Percentiles rank a stretch among this genome's conserved stretches.
These are phyloP conservation scores for Epichloe sylvatica DNA, from an alignment of 2,329 filamentous ascomycete species.

Conservation along the genomic window DNA sequence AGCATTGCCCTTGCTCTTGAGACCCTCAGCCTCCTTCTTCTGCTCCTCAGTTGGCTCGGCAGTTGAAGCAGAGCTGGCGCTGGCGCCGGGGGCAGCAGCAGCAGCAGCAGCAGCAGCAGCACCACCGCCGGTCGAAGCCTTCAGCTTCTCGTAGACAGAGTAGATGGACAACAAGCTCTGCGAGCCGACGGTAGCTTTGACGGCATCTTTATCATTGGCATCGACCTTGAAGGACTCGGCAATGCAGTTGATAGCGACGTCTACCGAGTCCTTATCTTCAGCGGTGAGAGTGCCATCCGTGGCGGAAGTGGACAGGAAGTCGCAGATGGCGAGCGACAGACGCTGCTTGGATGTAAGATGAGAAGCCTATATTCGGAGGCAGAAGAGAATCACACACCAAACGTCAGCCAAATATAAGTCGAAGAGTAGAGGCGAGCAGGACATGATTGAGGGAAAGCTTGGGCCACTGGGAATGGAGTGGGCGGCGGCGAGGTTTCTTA, in stretches of 20 bases:
- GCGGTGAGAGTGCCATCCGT: conserved; percentile 76
- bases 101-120: conserved; percentile 15
- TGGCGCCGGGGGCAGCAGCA: conserved; percentile 18
- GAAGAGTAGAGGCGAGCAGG: background rate
- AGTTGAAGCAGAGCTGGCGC: conserved; percentile 13
- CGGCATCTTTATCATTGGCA: conserved; percentile 56
- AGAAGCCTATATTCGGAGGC: conserved; percentile 14
- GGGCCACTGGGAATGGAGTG: too few species aligned
- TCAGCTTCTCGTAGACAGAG: conserved; percentile 90
- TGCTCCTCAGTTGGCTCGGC: conserved; percentile 35
- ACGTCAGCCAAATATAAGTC: too few species aligned
- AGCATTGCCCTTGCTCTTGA: conserved; percentile 85
- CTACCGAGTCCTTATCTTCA: conserved; percentile 86
- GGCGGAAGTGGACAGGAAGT: conserved; percentile 76
- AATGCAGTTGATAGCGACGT: conserved; percentile 90
- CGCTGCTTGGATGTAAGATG: conserved; percentile 53
- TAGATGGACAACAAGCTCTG: conserved; percentile 88
- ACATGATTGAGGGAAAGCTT: background rate
- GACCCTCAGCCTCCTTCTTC: conserved; percentile 69
- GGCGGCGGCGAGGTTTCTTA: background rate
- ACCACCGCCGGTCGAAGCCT: conserved; percentile 35
- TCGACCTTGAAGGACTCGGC: conserved; percentile 92
- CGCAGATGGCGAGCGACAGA: conserved; percentile 91
- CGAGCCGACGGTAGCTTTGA: conserved; percentile 64
- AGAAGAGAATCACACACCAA: background rate